Evolutionary conservation across 805 yeast species (phyloP).

Genomic region (Barnettozyma californica): DNA sequence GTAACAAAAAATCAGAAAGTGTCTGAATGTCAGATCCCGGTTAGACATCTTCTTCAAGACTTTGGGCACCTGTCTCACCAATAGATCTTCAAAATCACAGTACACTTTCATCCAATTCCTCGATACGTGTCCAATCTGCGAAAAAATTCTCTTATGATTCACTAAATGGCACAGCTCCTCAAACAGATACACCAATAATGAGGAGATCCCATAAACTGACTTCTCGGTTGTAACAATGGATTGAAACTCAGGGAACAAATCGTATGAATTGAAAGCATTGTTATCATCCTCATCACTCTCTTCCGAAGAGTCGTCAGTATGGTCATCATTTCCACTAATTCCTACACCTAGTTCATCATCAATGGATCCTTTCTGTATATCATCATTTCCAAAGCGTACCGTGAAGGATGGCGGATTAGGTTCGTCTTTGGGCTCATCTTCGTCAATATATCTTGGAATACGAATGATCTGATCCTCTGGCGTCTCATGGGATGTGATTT

Average conservation of each 20-base stretch:
- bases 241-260: slow-evolving; percentile 3
- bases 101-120: slow-evolving; percentile 44
- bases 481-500: slow-evolving; percentile 17
- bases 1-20: slow-evolving; percentile 14
- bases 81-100: slow-evolving; percentile 39
- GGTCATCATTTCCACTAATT: neutral
- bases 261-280: slow-evolving; percentile 1
- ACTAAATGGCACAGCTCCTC: slow-evolving; percentile 36
- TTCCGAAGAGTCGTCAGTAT: neutral
- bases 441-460: slow-evolving; percentile 19
- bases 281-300: neutral
- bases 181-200: slow-evolving; percentile 30
- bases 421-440: slow-evolving; percentile 17
- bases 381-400: slow-evolving; percentile 14
- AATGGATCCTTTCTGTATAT: neutral
- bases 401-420: slow-evolving; percentile 23
- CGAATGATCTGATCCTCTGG: slow-evolving; percentile 22
- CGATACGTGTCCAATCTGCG: slow-evolving; percentile 31
- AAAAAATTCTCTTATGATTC: slow-evolving; percentile 40
- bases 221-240: neutral
- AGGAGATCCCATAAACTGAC: slow-evolving; percentile 17
- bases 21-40: slow-evolving; percentile 11
- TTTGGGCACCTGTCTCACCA: slow-evolving; percentile 24
- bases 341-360: neutral
- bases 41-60: neutral